phyloP scores from a whole-genome alignment of 179 eudicot genomes.

The Vitellaria paradoxa region DNA sequence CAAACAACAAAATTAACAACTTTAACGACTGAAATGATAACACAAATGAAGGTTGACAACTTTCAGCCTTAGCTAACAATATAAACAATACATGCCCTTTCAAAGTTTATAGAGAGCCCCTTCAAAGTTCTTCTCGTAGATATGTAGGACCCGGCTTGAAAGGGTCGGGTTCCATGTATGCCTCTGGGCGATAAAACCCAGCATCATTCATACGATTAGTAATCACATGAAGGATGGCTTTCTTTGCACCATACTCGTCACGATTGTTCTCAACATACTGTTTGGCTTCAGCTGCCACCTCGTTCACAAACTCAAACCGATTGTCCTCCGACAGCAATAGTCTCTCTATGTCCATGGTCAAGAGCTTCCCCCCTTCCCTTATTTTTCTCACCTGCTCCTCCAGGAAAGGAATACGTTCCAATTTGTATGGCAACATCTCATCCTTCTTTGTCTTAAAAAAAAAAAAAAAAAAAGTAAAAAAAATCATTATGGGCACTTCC shows the following conservation, averaged over 20 bases:
- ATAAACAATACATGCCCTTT: not conserved
- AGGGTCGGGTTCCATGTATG: slow-evolving; percentile 66
- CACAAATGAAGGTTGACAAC: not conserved
- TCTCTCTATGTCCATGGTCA: slow-evolving; percentile 65
- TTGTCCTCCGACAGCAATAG: slow-evolving; percentile 82
- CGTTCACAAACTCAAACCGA: slow-evolving; percentile 74
- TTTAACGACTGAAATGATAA: not conserved
- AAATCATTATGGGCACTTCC: not conserved
- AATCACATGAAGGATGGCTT: slow-evolving; percentile 86
- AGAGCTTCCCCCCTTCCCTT: slow-evolving; percentile 65
- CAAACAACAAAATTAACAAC: not conserved
- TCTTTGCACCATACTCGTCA: slow-evolving; percentile 86
- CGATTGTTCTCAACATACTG: slow-evolving; percentile 70
- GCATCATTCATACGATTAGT: slow-evolving; percentile 90
- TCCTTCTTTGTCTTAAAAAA: slow-evolving; percentile 56
- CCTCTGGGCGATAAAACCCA: slow-evolving; percentile 79
- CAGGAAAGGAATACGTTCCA: slow-evolving; percentile 80
- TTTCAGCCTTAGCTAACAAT: not conserved
- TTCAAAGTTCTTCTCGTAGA: slow-evolving; percentile 49
- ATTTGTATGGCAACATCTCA: slow-evolving; percentile 41
- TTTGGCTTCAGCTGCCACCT: slow-evolving; percentile 83
- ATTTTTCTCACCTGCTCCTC: slow-evolving; percentile 84
- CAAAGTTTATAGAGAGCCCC: too few relatives aligned
- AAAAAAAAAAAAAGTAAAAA: not conserved
- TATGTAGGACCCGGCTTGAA: slow-evolving; percentile 69